Percentiles rank a stretch among this genome's conserved stretches.
Evolutionary conservation across 225 moss, liverwort and hornwort species (phyloP).

Genomic region (Marchantia paleacea): DNA sequence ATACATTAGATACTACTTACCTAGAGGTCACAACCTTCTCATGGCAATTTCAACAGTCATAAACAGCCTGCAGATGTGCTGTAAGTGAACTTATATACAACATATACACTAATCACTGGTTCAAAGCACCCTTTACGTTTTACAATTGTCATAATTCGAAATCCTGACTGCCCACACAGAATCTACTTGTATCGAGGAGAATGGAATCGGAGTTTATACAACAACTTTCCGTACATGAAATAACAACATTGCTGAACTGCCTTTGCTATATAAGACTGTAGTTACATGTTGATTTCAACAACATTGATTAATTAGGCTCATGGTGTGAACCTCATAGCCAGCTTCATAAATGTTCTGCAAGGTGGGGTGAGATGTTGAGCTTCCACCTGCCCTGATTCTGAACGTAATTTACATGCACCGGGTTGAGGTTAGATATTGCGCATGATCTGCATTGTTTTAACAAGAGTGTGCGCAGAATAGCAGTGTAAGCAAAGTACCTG

Average conservation of each 20-base stretch:
- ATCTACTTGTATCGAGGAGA: neutral
- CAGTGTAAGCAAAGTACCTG: constrained; percentile 38
- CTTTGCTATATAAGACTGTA: neutral
- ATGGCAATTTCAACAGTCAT: neutral
- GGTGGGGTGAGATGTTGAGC: constrained; percentile 1
- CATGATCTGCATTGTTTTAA: neutral
- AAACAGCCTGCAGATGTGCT: neutral
- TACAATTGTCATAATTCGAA: neutral
- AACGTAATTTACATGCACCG: neutral
- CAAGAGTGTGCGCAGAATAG: neutral
- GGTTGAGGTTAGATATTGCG: neutral
- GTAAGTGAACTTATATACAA: neutral
- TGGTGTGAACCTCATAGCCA: neutral
- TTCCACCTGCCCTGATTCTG: constrained; percentile 4
- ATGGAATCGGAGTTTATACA: neutral
- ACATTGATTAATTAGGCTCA: neutral
- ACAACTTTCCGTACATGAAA: neutral
- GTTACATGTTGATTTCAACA: constrained; percentile 1
- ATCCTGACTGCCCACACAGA: neutral
- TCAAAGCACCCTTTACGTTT: no score
- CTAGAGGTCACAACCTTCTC: neutral
- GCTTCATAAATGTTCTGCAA: neutral
- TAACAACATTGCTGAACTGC: neutral
- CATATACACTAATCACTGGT: neutral
- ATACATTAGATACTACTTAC: no score